Conservation (phyloP, 2,329 filamentous ascomycete species). For the Hyphodiscus sp. region DNA sequence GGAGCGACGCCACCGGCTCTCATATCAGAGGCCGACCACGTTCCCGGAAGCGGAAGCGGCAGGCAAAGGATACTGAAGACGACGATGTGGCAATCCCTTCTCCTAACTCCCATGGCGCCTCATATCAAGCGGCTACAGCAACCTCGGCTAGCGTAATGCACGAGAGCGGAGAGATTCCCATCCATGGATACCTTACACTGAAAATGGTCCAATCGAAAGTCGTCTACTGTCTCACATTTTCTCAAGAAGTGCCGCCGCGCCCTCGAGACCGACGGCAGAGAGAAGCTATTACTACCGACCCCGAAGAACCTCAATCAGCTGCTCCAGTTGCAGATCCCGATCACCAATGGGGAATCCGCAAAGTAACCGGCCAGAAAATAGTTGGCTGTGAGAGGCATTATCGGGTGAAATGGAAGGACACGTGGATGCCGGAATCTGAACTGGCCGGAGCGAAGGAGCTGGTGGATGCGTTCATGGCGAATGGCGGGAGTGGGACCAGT, state of each 20-base stretch:
- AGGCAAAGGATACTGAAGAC: too few relatives aligned
- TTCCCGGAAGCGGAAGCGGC: too few relatives aligned
- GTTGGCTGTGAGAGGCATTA: background rate
- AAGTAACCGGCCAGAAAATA: background rate
- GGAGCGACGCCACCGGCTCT: constrained; percentile 9
- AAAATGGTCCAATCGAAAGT: constrained; percentile 13
- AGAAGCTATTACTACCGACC: constrained; percentile 1
- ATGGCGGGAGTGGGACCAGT: background rate
- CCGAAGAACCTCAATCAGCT: background rate
- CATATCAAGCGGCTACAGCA: constrained; percentile 11
- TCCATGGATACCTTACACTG: constrained; percentile 13
- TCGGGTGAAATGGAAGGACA: background rate
- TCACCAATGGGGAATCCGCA: background rate
- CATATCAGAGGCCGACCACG: constrained; percentile 1
- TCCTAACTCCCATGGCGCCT: constrained; percentile 12
- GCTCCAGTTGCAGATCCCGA: too few relatives aligned
- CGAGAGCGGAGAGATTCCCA: constrained; percentile 16
- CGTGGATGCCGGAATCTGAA: background rate
- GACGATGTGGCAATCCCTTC: background rate
- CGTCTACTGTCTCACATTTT: constrained; percentile 17
- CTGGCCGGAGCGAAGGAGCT: background rate
- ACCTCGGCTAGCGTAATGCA: constrained; percentile 7
- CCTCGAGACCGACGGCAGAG: constrained; percentile 1
- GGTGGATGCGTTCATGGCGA: background rate
- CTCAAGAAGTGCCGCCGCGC: constrained; percentile 11